phyloP scores from a whole-genome alignment of 257 asterid species.

The Cynanchum wilfordii region DNA sequence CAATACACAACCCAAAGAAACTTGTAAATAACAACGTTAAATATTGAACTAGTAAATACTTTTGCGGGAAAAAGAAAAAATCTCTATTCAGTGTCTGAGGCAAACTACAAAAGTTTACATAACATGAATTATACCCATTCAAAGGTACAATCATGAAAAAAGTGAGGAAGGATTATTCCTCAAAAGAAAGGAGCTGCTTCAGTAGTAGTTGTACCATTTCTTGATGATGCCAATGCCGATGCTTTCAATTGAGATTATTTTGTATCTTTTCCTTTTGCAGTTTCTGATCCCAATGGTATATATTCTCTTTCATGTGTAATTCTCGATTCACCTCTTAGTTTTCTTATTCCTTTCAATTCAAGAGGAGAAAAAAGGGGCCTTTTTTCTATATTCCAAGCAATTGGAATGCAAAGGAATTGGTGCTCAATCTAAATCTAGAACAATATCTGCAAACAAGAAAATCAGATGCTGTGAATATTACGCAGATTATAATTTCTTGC shows the following conservation, averaged over 20 bases:
- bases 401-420: constrained; percentile 12
- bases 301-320: not conserved
- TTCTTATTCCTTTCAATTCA: not conserved
- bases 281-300: not conserved
- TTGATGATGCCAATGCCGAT: constrained; percentile 9
- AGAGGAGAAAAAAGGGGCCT: constrained; percentile 2
- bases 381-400: not conserved
- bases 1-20: no score
- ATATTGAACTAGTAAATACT: not conserved
- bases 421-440: constrained; percentile 54
- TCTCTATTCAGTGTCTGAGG: not conserved
- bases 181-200: constrained; percentile 18
- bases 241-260: constrained; percentile 7
- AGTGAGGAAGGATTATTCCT: constrained; percentile 32
- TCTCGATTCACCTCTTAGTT: not conserved
- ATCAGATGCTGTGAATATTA: not conserved
- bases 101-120: constrained; percentile 31
- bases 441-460: constrained; percentile 60
- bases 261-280: constrained; percentile 16
- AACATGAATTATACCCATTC: constrained; percentile 48
- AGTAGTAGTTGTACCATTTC: constrained; percentile 15
- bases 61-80: not conserved
- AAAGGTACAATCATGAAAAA: constrained; percentile 61
- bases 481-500: not conserved
- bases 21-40: not conserved